Conservation (phyloP, 805 yeast genomes). For the Candida manassasensis region DNA sequence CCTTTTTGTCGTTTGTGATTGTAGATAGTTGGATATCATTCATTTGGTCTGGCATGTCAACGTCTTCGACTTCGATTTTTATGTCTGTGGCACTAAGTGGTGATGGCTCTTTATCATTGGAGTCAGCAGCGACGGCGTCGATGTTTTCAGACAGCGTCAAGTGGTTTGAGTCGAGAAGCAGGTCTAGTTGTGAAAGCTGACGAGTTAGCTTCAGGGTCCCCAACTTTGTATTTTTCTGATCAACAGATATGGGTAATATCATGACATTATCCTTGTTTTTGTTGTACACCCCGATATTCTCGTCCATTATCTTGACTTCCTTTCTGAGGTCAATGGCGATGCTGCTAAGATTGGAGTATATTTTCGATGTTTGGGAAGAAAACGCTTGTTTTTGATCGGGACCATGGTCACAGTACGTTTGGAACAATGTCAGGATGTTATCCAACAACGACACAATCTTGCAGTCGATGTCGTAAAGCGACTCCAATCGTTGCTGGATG, state of each 20-base stretch:
- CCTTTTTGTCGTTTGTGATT: too few relatives aligned
- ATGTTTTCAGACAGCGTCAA: too few relatives aligned
- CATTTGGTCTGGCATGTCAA: background rate
- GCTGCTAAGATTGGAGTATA: slow-evolving; percentile 51
- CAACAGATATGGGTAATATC: slow-evolving; percentile 64
- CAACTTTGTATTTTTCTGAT: slow-evolving; percentile 65
- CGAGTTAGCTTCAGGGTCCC: slow-evolving; percentile 54
- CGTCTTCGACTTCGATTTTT: slow-evolving; percentile 1
- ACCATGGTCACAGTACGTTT: slow-evolving; percentile 30
- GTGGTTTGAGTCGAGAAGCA: too few relatives aligned
- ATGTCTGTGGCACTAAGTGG: slow-evolving; percentile 1
- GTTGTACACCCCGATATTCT: slow-evolving; percentile 45
- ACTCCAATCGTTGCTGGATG: slow-evolving; percentile 48
- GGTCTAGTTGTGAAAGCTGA: slow-evolving; percentile 34
- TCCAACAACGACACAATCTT: slow-evolving; percentile 49
- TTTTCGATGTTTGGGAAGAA: slow-evolving; percentile 38
- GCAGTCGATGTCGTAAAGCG: slow-evolving; percentile 49
- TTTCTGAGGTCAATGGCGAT: slow-evolving; percentile 58
- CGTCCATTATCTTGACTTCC: slow-evolving; percentile 64
- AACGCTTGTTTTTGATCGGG: slow-evolving; percentile 36
- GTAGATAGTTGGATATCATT: slow-evolving; percentile 1
- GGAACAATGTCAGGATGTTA: slow-evolving; percentile 43
- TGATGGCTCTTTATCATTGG: background rate
- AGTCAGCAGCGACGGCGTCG: background rate
- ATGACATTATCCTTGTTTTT: slow-evolving; percentile 42